Conservation (phyloP, 1,284 basidiomycete genomes). For the Sanghuangporus weigelae region DNA sequence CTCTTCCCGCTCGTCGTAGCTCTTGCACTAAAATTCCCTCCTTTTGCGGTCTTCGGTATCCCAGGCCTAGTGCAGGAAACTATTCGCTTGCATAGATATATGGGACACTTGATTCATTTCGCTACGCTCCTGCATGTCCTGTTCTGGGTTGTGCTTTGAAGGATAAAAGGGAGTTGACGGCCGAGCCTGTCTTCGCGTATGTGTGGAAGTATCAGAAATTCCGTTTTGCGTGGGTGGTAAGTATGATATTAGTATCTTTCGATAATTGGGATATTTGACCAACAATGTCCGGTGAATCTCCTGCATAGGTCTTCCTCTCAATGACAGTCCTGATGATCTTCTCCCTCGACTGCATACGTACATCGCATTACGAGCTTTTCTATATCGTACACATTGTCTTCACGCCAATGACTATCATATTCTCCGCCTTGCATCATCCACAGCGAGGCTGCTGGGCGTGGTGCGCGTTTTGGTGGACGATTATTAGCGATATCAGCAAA, state of each 20-base stretch:
- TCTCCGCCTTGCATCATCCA: constrained; percentile 66
- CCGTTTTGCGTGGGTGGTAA: constrained; percentile 66
- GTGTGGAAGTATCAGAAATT: constrained; percentile 70
- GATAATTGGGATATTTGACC: background rate
- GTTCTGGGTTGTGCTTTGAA: constrained; percentile 65
- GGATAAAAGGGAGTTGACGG: constrained; percentile 46
- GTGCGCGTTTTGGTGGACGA: too few species aligned
- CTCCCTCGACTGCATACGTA: constrained; percentile 61
- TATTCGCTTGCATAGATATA: constrained; percentile 65
- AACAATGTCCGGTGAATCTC: background rate
- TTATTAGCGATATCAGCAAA: too few species aligned
- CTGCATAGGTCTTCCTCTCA: constrained; percentile 57
- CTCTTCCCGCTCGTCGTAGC: constrained; percentile 74
- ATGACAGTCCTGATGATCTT: constrained; percentile 64
- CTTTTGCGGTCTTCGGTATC: constrained; percentile 76
- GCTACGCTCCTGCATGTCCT: constrained; percentile 64
- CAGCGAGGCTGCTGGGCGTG: constrained; percentile 60
- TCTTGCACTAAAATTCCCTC: constrained; percentile 77
- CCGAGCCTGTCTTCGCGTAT: constrained; percentile 52
- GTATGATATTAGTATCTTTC: constrained; percentile 24
- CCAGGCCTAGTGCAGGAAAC: constrained; percentile 69
- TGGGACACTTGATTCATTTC: constrained; percentile 71
- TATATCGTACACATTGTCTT: constrained; percentile 68
- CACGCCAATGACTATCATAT: constrained; percentile 56
- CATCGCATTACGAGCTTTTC: constrained; percentile 71